Percentiles rank a stretch among this genome's conserved stretches.
phyloP scores from a whole-genome alignment of 257 asterid species.

The Handroanthus guayacan region DNA sequence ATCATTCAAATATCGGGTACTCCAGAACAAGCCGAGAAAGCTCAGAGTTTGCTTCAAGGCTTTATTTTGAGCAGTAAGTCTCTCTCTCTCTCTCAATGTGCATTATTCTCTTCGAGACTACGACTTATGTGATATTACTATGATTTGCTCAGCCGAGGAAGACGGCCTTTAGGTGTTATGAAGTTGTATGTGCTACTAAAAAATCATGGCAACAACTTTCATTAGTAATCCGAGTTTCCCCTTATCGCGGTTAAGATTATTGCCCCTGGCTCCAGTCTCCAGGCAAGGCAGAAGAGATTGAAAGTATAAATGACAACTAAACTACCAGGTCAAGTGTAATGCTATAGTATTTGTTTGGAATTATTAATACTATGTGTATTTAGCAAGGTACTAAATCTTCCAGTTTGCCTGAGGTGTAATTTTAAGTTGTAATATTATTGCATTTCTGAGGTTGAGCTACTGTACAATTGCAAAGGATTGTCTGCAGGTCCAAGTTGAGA shows the following conservation, averaged over 20 bases:
- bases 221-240: not conserved
- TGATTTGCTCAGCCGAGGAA: not conserved
- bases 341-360: too few relatives aligned
- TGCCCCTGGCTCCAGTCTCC: not conserved
- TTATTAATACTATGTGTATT: too few relatives aligned
- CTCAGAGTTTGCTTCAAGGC: constrained; percentile 97
- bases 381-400: not conserved
- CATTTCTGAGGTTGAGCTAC: too few relatives aligned
- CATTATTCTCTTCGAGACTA: not conserved
- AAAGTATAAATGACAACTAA: not conserved
- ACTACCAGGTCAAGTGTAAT: not conserved
- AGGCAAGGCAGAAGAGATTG: not conserved
- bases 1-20: constrained; percentile 88
- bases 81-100: constrained; percentile 24
- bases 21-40: constrained; percentile 95
- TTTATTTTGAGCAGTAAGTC: constrained; percentile 90
- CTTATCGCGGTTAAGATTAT: not conserved
- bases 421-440: too few relatives aligned
- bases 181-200: not conserved
- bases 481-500: too few relatives aligned
- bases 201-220: not conserved
- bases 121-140: not conserved
- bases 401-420: not conserved
- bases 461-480: too few relatives aligned
- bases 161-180: not conserved